Base-by-base conservation (phyloP, 805 yeast genomes). In the Isabelozyma pseudorhagii region DNA sequence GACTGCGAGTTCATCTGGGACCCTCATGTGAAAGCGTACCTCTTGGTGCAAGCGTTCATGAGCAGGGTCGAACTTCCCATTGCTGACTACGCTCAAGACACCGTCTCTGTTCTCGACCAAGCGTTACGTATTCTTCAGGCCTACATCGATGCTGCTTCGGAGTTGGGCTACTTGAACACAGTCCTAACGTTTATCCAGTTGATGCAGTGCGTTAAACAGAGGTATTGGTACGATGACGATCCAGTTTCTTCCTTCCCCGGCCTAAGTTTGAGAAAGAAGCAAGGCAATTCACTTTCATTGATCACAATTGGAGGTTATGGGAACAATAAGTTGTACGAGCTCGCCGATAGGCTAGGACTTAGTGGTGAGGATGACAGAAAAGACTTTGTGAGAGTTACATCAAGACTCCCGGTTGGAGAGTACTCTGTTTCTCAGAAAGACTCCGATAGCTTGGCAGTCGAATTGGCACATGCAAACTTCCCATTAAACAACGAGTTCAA, bases 1-100 rank as follows among this genome's bases (percentile, higher is more conserved):
- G 74, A 76, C n/a, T 71, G 75, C 49, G 85, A 81, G 53, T 78
- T 79, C 53, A 84, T 89, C 67, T 89, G 94, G 85, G 96, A 91
- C 62, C 94, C 96, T 5, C 96, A 88, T 63, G 88, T 88, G 55
- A 88, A 88, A 63, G 83, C 90, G 2, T 88, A 78, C 57, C 69
- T 88, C 52, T 74, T 88, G 55, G 62, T 87, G 8, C 94, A 88
- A 62, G 92, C 93, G 0, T 85, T 77, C 57, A 81, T 88, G 79
- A 71, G 81, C 38, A 70, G 91, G 44, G 72, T 82, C 5, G 94
- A 89, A 51, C 72, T 94, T 44, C 99, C 98, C 1, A 89, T 94
- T 60, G 96, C 96, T 0, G 99, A 94, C 74, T 94, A 94, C 63
- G 77, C 87, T 8, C 98, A 93, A 63, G 99, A 94, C 67, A 91